Evolutionary conservation across 2,329 filamentous ascomycete species (phyloP), one percentile per base, ranked within the genome.

Genomic region (Pseudogymnoascus verrucosus): DNA sequence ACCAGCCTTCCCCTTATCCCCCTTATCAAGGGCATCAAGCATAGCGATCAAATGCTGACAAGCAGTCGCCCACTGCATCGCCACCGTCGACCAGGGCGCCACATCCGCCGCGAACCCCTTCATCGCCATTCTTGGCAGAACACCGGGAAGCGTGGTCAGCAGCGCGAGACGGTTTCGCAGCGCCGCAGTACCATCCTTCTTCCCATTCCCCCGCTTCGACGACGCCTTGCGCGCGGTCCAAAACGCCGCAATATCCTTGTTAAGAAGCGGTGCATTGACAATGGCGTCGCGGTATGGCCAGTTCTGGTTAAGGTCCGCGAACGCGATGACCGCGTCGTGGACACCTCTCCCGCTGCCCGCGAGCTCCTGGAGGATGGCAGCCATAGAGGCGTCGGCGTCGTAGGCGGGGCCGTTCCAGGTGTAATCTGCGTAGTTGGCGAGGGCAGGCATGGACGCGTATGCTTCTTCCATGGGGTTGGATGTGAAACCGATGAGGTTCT

Each of bases 401-500:
- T 69, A 69, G 26, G 64, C 67, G 2, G 65, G 65, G 4, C 54
- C 64, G 28, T 69, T 69, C 67, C 67, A 69, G n/a, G 64, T 68
- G 44, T 69, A 69, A 59, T 69, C 67, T 10, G 57, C 67, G 14
- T 67, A 69, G 57, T 69, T 69, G 34, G 65, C 62, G 6, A 69
- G 67, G 1, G 67, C 34, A 26, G 65, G 66, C 64, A 69, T 67
- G 26, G 67, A 68, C 31, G 67, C 67, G 57, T 69, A 70, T 0
- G 68, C 39, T 36, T 70, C 60, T 5, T 63, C 62, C 68, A 70
- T 68, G 0, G 68, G 67, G 42, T 70, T 70, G 2, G 68, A 67
- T 23, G 68, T 70, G 57, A 70, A 70, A 21, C 68, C 68, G 8
- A 70, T 47, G 14, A 70, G 34, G 36, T 69, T 60, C 62, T 69